Evolutionary conservation across 495 filamentous ascomycete species (phyloP), one percentile per base, ranked within the genome.

Genomic region (Penicillium daleae): DNA sequence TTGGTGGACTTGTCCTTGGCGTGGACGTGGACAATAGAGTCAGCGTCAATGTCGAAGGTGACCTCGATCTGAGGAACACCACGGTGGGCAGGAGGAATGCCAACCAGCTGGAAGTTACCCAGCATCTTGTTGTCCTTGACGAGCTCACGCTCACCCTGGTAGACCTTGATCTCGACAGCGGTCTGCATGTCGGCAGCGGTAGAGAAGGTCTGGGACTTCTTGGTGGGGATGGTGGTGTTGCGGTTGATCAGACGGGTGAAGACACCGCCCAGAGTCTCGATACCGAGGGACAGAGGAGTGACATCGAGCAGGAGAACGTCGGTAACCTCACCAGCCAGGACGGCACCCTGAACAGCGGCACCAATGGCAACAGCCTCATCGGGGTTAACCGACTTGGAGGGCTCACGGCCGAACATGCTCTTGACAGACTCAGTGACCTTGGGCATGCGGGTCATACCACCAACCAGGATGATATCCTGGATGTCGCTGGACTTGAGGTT

Each of bases 391-490:
- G 95, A 93, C 87, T 99, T 99, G 76, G 96, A 91, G 64, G 95
- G 92, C 35, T 99, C 95, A 77, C 95, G 96, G 66, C 96, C 94
- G 79, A 99, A 99, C 76, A 98, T 92, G 80, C 82, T 87, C 88
- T 96, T 97, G 72, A 98, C 95, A 37, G 93, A 96, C 82, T 98
- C 93, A 64, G 88, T 88, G 70, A 99, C 95, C 89, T 97, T 99
- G 71, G 95, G 95, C 95, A 99, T 99, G 83, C 95, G 96, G 67
- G 96, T 97, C 95, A 98, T 98, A 81, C 95, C 95, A 87, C 95
- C 95, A 58, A 99, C 95, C 27, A 99, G 89, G 76, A 99, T 98
- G 70, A 99, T 92, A 74, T 99, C 95, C 82, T 99, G 92, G 78
- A 99, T 96, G 58, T 99, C 96, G 80, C 91, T 93, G 64, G 95